Evolutionary conservation across 768 basidiomycete genomes (phyloP).

Genomic region (Trichaptum fuscoviolaceum): DNA sequence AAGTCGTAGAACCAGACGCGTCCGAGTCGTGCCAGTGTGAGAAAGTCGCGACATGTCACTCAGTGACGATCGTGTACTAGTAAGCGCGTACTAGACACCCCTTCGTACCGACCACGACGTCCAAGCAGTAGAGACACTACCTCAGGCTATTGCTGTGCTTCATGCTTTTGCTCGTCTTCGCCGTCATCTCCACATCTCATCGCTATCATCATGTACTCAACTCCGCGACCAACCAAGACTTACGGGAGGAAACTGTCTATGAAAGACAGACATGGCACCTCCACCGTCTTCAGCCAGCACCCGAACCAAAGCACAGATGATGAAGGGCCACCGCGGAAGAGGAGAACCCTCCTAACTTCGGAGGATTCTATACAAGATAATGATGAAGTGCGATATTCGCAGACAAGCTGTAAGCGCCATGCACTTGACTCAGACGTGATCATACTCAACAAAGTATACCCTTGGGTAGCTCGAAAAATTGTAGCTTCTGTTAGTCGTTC

Average conservation of each 20-base stretch:
- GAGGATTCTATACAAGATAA: background rate
- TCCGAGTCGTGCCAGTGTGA: too few species aligned
- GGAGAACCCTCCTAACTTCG: background rate
- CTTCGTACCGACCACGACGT: too few species aligned
- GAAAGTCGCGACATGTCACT: conserved; percentile 1
- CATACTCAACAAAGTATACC: background rate
- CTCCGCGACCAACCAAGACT: background rate
- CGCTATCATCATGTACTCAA: background rate
- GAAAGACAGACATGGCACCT: background rate
- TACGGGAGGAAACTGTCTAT: background rate
- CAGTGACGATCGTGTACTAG: background rate
- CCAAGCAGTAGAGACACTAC: too few species aligned
- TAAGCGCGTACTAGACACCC: background rate
- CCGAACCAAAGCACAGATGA: background rate
- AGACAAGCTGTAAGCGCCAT: background rate
- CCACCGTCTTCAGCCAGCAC: background rate
- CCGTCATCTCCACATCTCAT: background rate
- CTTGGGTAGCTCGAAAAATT: background rate
- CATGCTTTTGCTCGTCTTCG: too few species aligned
- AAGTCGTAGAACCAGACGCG: background rate
- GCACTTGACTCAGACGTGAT: background rate
- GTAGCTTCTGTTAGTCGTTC: background rate
- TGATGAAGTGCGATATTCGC: background rate
- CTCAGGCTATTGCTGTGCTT: too few species aligned
- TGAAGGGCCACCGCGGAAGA: background rate